Base-by-base conservation (phyloP, 2,329 filamentous ascomycete genomes). In the Ascochyta viciae-villosae region DNA sequence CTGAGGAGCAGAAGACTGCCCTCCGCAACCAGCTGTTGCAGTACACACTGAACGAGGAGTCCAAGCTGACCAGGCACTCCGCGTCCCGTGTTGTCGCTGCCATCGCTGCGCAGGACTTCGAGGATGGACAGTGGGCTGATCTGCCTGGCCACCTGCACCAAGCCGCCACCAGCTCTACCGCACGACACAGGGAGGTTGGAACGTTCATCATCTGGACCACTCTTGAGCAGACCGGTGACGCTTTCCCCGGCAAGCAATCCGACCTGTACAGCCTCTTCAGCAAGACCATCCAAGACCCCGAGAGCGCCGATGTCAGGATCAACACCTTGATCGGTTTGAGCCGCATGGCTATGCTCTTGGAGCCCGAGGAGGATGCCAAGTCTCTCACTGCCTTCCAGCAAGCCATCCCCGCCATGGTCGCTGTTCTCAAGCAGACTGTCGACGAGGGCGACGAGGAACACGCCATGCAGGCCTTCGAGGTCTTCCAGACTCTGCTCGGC, bases 161-260 rank as follows among this genome's bases (percentile, higher is more conserved):
- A 73, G 90, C 95, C 60, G 89, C 90, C 66, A 90, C 85, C 65
- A 93, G 87, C 74, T 80, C 84, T 57, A 88, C 88, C 59, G 88
- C 91, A 47, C 83, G 87, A 58, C 91, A 96, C 76, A 89, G 95
- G 64, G 92, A 96, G 74, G 91, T 97, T 37, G 92, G 90, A 63
- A 89, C 94, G 62, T 98, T 95, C 80, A 92, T 98, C 67, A 88
- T 98, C 64, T 97, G 89, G 80, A 94, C 92, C 60, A 87, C 97
- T 42, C 83, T 98, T 10, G 95, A 99, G 80, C 89, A 89, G 51
- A 89, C 96, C 65, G 92, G 92, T 19, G 88, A 92, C 64, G 85
- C 88, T 65, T 96, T 97, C 77, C 86, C 87, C 68, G 90, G 93
- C 70, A 90, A 95, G 77, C 86, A 92, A 67, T 78, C 83, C 56